These are phyloP conservation scores for Primulina eburnea DNA, from an alignment of 257 asterid species.

Conservation along the genomic window DNA sequence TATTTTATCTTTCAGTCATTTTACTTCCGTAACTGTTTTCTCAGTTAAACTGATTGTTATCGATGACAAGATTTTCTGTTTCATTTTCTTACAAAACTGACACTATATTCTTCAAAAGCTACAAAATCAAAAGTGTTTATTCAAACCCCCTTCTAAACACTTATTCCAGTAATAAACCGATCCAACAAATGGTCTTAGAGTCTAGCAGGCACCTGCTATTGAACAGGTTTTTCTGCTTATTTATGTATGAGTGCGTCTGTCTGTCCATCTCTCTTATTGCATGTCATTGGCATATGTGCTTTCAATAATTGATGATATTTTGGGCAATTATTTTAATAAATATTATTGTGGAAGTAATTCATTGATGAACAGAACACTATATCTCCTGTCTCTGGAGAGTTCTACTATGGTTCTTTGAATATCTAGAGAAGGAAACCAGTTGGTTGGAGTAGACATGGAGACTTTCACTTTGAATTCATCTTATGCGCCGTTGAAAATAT, in stretches of 20 bases:
- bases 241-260: conserved; percentile 1
- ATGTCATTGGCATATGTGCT: background rate
- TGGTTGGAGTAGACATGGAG: background rate
- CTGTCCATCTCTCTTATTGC: background rate
- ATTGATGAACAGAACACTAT: background rate
- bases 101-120: too few relatives aligned
- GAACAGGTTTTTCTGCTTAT: conserved; percentile 44
- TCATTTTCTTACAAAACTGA: too few relatives aligned
- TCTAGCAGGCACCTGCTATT: conserved; percentile 74
- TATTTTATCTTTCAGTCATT: too few relatives aligned
- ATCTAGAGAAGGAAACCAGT: background rate
- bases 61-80: too few relatives aligned
- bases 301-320: too few relatives aligned
- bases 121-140: too few relatives aligned
- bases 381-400: background rate
- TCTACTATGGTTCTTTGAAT: background rate
- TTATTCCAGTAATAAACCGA: too few relatives aligned
- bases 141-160: too few relatives aligned
- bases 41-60: too few relatives aligned
- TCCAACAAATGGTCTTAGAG: conserved; percentile 48
- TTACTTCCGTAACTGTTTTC: too few relatives aligned
- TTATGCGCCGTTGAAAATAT: background rate
- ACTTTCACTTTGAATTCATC: background rate
- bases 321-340: background rate
- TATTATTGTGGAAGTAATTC: background rate